Base-by-base conservation (phyloP, 1,284 basidiomycete species). In the Entoloma clypeatum region DNA sequence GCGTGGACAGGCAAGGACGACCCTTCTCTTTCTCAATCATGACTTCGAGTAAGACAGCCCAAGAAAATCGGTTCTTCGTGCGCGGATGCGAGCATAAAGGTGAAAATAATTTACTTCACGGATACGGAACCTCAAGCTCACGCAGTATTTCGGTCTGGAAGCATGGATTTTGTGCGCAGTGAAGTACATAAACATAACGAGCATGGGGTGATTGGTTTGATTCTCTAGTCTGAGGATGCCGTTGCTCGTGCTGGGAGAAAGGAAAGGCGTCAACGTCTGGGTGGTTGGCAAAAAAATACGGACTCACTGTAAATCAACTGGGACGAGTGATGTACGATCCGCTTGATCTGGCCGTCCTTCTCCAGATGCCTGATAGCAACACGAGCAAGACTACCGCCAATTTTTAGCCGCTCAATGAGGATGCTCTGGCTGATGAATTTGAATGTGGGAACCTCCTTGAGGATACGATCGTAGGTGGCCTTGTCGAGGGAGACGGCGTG, bases 391-490 rank as follows among this genome's bases (percentile, higher is more conserved):
- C 86, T 90, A 50, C 95, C 96, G 71, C 94, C 95, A 71, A 99
- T 78, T 72, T 94, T 93, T 64, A 94, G 75, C 58, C 96, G 86
- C 75, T 99, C 96, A 62, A 99, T 97, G 69, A 99, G 85, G 69
- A 94, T 93, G 58, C 83, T 86, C 74, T 95, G 92, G 64, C 87
- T 90, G 82, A 99, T 94, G 79, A 99, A 91, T 65, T 92, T 92
- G 92, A 95, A 99, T 65, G 94, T 95, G 36, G 96, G 96, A 69
- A 95, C 93, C 72, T 99, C 96, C 83, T 99, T 99, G 61, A 97
- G 69, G 77, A 97, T 93, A 64, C 91, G 90, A 78, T 97, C 94
- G 79, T 77, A 96, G 50, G 77, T 84, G 41, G 77, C 53, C 77
- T 95, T 92, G 79, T 96, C 92, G 62, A 96, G 84, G 58, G 85